These are phyloP conservation scores for Mycena maculata DNA, from an alignment of 768 basidiomycete species.

Conservation along the genomic window DNA sequence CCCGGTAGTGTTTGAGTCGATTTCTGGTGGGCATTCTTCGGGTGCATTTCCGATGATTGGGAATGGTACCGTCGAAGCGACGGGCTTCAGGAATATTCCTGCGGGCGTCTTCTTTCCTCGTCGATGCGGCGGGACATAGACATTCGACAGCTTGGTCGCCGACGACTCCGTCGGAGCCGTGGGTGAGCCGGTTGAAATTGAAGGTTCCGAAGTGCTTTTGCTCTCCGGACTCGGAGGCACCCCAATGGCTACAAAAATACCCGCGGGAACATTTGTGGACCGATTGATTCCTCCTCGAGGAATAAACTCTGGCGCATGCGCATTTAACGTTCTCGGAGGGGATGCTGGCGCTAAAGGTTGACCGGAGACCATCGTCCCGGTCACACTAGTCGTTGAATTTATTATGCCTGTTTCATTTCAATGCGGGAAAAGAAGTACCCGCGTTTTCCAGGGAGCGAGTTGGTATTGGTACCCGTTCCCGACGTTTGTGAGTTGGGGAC, in stretches of 20 bases:
- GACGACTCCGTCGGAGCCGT: neutral
- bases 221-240: neutral
- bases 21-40: neutral
- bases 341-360: neutral
- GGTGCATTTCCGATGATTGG: neutral
- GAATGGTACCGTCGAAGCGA: slow-evolving; percentile 13
- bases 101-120: neutral
- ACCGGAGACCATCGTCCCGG: neutral
- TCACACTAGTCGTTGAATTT: no score
- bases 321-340: neutral
- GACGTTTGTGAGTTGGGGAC: neutral
- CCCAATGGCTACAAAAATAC: neutral
- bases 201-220: neutral
- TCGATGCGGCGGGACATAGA: slow-evolving; percentile 4
- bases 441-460: neutral
- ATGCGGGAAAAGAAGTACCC: neutral
- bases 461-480: neutral
- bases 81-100: slow-evolving; percentile 2
- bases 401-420: no score
- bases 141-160: neutral
- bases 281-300: neutral
- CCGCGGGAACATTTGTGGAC: no score
- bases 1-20: neutral
- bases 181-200: neutral
- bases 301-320: slow-evolving; percentile 9